phyloP scores from a whole-genome alignment of 306 rosid species.

The Trichosanthes truncata region DNA sequence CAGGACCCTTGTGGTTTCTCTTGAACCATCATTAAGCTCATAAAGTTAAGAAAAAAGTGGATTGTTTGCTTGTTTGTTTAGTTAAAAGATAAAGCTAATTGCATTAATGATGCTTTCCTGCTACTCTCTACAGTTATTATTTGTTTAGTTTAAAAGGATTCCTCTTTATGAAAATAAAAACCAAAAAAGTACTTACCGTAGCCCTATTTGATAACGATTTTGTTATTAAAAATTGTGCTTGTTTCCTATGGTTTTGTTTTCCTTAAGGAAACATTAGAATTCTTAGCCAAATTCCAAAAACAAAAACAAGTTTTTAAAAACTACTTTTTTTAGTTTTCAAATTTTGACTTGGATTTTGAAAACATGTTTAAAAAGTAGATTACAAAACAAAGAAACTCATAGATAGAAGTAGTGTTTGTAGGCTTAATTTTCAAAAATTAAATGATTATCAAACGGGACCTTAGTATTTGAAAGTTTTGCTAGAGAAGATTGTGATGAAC shows the following conservation, averaged over 20 bases:
- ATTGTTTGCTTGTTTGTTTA: slow-evolving; percentile 8
- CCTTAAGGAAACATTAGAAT: no score
- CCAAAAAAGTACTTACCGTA: neutral
- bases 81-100: slow-evolving; percentile 1
- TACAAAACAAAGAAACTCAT: no score
- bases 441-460: no score
- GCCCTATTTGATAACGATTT: neutral
- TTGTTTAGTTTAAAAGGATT: neutral
- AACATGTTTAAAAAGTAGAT: no score
- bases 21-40: slow-evolving; percentile 22
- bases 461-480: neutral
- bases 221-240: no score
- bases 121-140: slow-evolving; percentile 10
- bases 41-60: slow-evolving; percentile 18
- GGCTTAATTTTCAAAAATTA: no score
- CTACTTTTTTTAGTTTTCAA: no score
- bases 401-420: no score
- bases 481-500: slow-evolving; percentile 7
- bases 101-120: slow-evolving; percentile 10
- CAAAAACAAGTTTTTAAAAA: no score
- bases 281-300: no score
- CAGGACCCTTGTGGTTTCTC: slow-evolving; percentile 18
- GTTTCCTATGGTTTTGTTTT: no score
- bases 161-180: neutral
- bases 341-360: no score